Base-by-base conservation (phyloP, 495 filamentous ascomycete species). In the Neurospora sublineolata region DNA sequence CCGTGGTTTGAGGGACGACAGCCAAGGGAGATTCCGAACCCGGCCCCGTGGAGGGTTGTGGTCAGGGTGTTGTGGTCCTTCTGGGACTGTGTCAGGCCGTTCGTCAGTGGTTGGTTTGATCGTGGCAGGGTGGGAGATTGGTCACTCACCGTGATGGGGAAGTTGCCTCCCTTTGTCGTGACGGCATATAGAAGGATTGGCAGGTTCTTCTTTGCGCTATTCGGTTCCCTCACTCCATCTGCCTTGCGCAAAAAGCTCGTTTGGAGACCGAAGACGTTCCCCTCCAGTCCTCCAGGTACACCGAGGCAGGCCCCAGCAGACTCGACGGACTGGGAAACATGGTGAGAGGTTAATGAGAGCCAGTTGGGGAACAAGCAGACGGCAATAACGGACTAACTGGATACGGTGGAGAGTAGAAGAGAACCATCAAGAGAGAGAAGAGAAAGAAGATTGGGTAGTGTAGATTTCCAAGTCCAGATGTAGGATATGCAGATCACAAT, bases 1-100 rank as follows among this genome's bases (percentile, higher is more conserved):
- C 10, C 27, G 38, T 77, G 74, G 74, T 76, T 77, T n/a, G 68
- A 68, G 16, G 72, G 27, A 9, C 27, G 52, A 2, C 0, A 33
- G 12, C 52, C 52, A 1, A 60, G 27, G 12, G 12, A 33, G 52
- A 33, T 60, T 9, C 52, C 52, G 0, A 60, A 33, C 27, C 52
- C 52, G 0, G 27, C 2, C 2, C 5, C 27, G 27, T 33, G 52
- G 52, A 8, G 12, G 52, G 27, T 60, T 14, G 27, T 33, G 27
- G 52, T 60, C 6, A 18, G 2, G 52, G 1, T 18, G 6, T 12
- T 60, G 27, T 60, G 52, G 52, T 60, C 52, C 5, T 60, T 60
- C 3, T 33, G 52, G 52, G 52, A 18, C 14, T 33, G 1, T 16
- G 12, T 33, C 52, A 18, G 0, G 27, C 0, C 20, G 5, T 30